These are phyloP conservation scores for Naganishia liquefaciens DNA, from an alignment of 1,284 basidiomycete species.

Conservation along the genomic window DNA sequence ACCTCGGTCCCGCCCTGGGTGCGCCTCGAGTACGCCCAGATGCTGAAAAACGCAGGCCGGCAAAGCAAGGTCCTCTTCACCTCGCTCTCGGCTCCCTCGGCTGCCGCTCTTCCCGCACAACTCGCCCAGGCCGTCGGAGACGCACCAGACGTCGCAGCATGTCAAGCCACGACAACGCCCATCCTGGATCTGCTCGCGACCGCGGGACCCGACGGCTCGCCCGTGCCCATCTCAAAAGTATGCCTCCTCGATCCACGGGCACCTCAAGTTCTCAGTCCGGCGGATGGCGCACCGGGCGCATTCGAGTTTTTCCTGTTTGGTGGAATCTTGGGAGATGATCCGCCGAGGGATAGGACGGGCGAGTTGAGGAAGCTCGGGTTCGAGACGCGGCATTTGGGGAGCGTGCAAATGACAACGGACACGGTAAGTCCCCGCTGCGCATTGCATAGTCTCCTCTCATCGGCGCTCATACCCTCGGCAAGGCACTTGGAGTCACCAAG, in stretches of 20 bases:
- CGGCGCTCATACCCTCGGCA: background rate
- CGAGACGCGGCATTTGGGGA: slow-evolving; percentile 75
- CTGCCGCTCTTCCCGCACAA: slow-evolving; percentile 58
- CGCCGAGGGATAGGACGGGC: slow-evolving; percentile 62
- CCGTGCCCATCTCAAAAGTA: slow-evolving; percentile 63
- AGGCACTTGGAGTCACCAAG: slow-evolving; percentile 68
- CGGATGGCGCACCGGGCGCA: slow-evolving; percentile 65
- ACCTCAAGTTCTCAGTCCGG: slow-evolving; percentile 65
- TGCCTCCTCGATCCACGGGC: slow-evolving; percentile 90
- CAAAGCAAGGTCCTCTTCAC: slow-evolving; percentile 74
- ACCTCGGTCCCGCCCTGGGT: slow-evolving; percentile 79
- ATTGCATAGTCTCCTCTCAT: background rate
- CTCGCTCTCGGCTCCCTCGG: slow-evolving; percentile 71
- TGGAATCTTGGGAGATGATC: slow-evolving; percentile 55
- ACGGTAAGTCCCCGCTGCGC: slow-evolving; percentile 62
- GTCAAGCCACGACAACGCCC: slow-evolving; percentile 61
- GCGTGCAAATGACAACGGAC: slow-evolving; percentile 96
- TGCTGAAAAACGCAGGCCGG: slow-evolving; percentile 73
- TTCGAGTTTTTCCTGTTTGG: slow-evolving; percentile 88
- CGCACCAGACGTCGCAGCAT: slow-evolving; percentile 36
- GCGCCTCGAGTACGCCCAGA: slow-evolving; percentile 71
- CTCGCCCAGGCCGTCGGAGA: slow-evolving; percentile 37
- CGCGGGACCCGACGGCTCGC: slow-evolving; percentile 1
- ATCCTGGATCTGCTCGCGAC: slow-evolving; percentile 67
- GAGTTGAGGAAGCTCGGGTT: slow-evolving; percentile 85